Base-by-base conservation (phyloP, 2,329 filamentous ascomycete genomes). In the Hypomyces rosellus region DNA sequence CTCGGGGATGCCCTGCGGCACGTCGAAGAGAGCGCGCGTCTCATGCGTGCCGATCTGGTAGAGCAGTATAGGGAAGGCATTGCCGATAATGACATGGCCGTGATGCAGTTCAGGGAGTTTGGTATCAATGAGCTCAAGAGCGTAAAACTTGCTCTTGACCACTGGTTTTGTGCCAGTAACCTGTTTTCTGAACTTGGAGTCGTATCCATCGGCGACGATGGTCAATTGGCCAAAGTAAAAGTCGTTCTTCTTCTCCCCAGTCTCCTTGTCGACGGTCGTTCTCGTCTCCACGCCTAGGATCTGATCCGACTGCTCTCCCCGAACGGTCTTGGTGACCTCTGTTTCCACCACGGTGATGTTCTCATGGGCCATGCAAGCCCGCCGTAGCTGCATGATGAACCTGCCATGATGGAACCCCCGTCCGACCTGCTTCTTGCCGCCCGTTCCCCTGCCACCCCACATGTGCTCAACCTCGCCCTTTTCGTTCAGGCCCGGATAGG, bases 41-140 rank as follows among this genome's bases (percentile, higher is more conserved):
- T 97, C 93, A 71, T 87, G 91, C 4, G 89, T 87, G 63, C 93
- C 92, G 65, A 99, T 99, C 72, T 97, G 93, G 74, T 99, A 99
- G 52, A 99, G 80, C 20, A 99, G 82, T 34, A 96, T 82, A 1
- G 93, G 92, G 54, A 68, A 75, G 42, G 81, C 79, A 56, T 88
- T 80, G 60, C 85, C 85, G 55, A 99, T 86, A 49, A 96, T 76
- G 57, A 99, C 92, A 68, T 95, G 90, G 16, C 92, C 93, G 65
- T 89, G 88, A 55, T 83, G 74, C 2, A 84, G 81, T 47, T 80
- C 75, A 2, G 90, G 89, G 9, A 97, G 80, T 20, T 84, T 77
- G 50, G 88, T 89, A 67, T 97, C 91, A 63, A 93, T 88, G 55
- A 99, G 79, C 68, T 99, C 92, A 34, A 99, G 80, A 11, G 86